Evolutionary conservation across 768 basidiomycete species (phyloP).

Genomic region (Russula compacta): DNA sequence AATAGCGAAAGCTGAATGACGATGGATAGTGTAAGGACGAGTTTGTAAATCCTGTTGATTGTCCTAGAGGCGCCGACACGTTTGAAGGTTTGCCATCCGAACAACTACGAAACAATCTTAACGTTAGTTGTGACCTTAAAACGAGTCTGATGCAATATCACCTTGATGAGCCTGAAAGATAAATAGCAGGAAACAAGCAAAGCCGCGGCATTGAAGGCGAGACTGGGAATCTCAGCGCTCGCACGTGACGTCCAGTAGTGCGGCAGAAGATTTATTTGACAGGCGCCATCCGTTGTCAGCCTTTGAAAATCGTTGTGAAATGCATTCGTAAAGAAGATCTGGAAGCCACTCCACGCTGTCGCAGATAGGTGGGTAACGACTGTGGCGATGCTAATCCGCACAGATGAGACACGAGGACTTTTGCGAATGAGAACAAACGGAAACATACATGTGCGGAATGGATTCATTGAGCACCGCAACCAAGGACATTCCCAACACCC

Average conservation of each 20-base stretch:
- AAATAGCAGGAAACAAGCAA: slow-evolving; percentile 53
- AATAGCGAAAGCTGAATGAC: slow-evolving; percentile 68
- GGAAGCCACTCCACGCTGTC: slow-evolving; percentile 64
- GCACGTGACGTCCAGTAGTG: slow-evolving; percentile 55
- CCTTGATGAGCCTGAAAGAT: slow-evolving; percentile 70
- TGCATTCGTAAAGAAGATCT: slow-evolving; percentile 47
- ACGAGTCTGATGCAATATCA: slow-evolving; percentile 23
- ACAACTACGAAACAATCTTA: slow-evolving; percentile 34
- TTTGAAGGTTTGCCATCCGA: slow-evolving; percentile 86
- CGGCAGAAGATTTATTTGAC: slow-evolving; percentile 46
- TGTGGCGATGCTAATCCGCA: slow-evolving; percentile 41
- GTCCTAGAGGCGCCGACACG: slow-evolving; percentile 67
- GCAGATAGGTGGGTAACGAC: slow-evolving; percentile 65
- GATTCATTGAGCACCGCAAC: slow-evolving; percentile 69
- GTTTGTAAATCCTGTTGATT: slow-evolving; percentile 68
- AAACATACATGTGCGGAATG: slow-evolving; percentile 55
- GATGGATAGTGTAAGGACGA: slow-evolving; percentile 61
- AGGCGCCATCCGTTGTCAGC: slow-evolving; percentile 57
- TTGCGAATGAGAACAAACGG: not conserved
- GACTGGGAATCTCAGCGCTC: slow-evolving; percentile 52
- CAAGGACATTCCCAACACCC: slow-evolving; percentile 71
- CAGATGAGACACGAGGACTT: not conserved
- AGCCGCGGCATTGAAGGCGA: slow-evolving; percentile 53
- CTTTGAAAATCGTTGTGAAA: slow-evolving; percentile 50
- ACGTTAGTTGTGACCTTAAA: not conserved